Evolutionary conservation across 148 eudicot species (phyloP).

Genomic region (Spergularia marina): DNA sequence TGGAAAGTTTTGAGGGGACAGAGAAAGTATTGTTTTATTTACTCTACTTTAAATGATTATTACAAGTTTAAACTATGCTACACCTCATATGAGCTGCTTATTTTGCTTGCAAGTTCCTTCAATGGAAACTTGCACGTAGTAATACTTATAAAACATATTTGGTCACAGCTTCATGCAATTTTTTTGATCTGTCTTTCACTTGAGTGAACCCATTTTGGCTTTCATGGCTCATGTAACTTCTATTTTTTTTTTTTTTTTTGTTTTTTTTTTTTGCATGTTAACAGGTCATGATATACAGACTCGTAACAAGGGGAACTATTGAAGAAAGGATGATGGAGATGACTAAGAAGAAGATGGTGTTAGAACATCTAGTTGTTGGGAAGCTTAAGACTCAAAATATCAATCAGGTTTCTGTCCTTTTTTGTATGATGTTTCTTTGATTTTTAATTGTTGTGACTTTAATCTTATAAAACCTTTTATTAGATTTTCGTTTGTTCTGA

Average conservation of each 20-base stretch:
- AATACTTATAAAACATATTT: background rate
- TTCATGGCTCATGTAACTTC: background rate
- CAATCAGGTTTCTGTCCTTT: conserved; percentile 64
- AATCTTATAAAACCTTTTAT: no score
- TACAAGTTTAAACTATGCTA: background rate
- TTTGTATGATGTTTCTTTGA: background rate
- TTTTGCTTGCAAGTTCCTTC: background rate
- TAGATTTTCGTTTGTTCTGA: background rate
- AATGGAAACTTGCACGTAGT: background rate
- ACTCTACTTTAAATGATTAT: background rate
- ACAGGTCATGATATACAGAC: conserved; percentile 98
- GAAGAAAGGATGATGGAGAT: conserved; percentile 99
- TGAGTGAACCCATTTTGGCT: background rate
- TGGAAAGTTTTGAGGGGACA: background rate
- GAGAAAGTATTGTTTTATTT: conserved; percentile 7
- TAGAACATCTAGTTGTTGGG: conserved; percentile 98
- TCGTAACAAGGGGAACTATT: conserved; percentile 86
- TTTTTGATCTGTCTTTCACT: conserved; percentile 1
- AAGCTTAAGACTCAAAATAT: conserved; percentile 89
- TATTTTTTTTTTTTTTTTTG: conserved; percentile 12
- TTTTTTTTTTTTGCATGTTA: conserved; percentile 14
- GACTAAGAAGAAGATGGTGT: conserved; percentile 97
- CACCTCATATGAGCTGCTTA: background rate
- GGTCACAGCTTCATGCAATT: background rate
- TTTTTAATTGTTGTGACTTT: no score